A percentile compares a stretch with the other conserved stretches of the same genome.
These are phyloP conservation scores for Apostasia ramifera DNA, from an alignment of 106 monocot species.

Conservation along the genomic window DNA sequence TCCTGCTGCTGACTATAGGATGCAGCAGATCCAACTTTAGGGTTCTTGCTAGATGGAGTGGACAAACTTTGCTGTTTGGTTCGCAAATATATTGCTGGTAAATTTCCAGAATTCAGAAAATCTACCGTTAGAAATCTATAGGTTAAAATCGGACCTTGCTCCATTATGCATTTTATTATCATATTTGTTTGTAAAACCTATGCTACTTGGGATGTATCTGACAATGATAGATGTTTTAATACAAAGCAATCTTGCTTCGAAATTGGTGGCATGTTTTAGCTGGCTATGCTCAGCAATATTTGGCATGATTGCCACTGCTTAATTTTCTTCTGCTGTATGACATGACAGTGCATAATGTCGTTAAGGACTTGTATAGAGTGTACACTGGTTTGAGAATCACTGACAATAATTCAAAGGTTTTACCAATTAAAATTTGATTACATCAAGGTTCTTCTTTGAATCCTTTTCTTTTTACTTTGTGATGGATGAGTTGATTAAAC, in stretches of 20 bases:
- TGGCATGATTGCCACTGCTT: too few relatives aligned
- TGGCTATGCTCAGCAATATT: neutral
- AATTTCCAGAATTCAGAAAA: neutral
- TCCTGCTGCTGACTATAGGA: conserved; percentile 46
- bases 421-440: too few relatives aligned
- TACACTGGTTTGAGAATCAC: too few relatives aligned
- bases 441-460: too few relatives aligned
- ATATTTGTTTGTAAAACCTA: too few relatives aligned
- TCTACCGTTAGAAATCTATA: neutral
- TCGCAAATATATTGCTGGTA: conserved; percentile 92
- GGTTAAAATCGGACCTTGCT: neutral
- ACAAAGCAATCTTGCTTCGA: neutral
- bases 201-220: neutral
- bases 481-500: too few relatives aligned
- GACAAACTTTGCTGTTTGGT: conserved; percentile 87
- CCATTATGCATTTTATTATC: neutral
- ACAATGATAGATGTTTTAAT: neutral
- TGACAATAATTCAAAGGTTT: too few relatives aligned
- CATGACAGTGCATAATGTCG: too few relatives aligned
- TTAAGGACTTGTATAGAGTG: too few relatives aligned
- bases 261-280: neutral
- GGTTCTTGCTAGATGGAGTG: conserved; percentile 93
- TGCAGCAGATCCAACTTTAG: conserved; percentile 84
- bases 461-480: too few relatives aligned
- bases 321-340: too few relatives aligned